Evolutionary conservation across 1,284 basidiomycete genomes (phyloP).

Genomic region (Ustilago nuda): DNA sequence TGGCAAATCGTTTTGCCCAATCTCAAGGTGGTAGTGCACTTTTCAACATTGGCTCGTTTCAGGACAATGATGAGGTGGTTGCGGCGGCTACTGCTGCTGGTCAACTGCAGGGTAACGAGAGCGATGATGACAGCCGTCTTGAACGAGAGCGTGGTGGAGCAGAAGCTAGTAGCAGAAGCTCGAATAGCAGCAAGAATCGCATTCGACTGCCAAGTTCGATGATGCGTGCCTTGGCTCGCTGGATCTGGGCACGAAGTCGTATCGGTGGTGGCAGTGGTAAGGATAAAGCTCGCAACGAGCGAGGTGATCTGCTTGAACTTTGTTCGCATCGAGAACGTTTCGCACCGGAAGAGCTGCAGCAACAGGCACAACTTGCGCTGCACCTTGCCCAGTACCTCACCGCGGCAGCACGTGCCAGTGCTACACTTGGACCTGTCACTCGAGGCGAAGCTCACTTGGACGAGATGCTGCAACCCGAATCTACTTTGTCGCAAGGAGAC

Average conservation of each 20-base stretch:
- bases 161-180: not conserved
- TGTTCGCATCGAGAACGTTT: conserved; percentile 42
- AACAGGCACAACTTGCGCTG: conserved; percentile 36
- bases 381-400: conserved; percentile 43
- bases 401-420: conserved; percentile 27
- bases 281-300: conserved; percentile 16
- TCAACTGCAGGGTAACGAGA: conserved; percentile 11
- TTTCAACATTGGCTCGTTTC: conserved; percentile 36
- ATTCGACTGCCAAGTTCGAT: conserved; percentile 36
- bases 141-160: conserved; percentile 1
- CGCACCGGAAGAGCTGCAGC: conserved; percentile 34
- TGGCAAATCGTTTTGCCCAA: conserved; percentile 24
- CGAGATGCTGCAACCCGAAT: conserved; percentile 38
- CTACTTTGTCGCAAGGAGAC: conserved; percentile 35
- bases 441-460: conserved; percentile 27
- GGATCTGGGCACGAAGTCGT: conserved; percentile 44
- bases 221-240: conserved; percentile 48
- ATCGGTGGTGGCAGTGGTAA: conserved; percentile 35
- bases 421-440: conserved; percentile 26
- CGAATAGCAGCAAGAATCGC: conserved; percentile 9
- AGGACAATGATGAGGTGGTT: conserved; percentile 42
- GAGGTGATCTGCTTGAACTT: conserved; percentile 40
- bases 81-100: conserved; percentile 25
- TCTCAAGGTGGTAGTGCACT: conserved; percentile 19
- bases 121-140: conserved; percentile 13